Evolutionary conservation across 192 early-diverging fungal species (phyloP), one percentile per base, ranked within the genome.

Genomic region (Coemansia sp.): DNA sequence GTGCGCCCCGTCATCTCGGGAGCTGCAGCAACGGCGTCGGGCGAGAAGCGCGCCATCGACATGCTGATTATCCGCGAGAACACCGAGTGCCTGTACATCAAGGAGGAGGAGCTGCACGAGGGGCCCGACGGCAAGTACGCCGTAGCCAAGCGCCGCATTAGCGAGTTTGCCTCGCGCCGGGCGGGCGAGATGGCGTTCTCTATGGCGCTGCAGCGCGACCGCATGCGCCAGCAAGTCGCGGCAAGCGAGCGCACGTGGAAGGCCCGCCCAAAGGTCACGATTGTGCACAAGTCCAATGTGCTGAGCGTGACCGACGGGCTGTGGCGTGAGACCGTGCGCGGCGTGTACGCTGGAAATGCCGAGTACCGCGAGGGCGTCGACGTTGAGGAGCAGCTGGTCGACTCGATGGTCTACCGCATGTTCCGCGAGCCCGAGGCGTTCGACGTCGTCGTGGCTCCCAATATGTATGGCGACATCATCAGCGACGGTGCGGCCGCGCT

Each of bases 41-140:
- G 79, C 47, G 68, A 72, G 45, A 69, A 61, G 66, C 91, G 88
- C 59, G 86, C 85, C 28, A 87, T 96, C 57, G 94, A 99, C 75
- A 96, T 99, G 91, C 80, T 99, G 61, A 96, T 99, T 68, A 90
- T 99, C 68, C 89, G 95, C 75, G 97, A 99, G 68, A 97, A 99
- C 86, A 97, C 95, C 12, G 97, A 97, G 77, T 99, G 95, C 67
- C 85, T 99, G 73, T 82, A 82, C 69, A 73, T 82, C 74, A 82
- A 82, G 68, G 67, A 73, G 36, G 79, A 82, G 61, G 73, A 85
- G 66, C 72, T 85, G 50, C 66, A 82, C 59, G 85, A 75, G 23
- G 82, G 77, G 38, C 43, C 85, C 12, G 78, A 84, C 34, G 89
- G 89, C 38, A 84, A 83, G 68, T 79, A 84, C 16, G 89, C 89